These are phyloP conservation scores for Ophiostoma fasciatum DNA, from an alignment of 2,329 filamentous ascomycete genomes.

Conservation along the genomic window DNA sequence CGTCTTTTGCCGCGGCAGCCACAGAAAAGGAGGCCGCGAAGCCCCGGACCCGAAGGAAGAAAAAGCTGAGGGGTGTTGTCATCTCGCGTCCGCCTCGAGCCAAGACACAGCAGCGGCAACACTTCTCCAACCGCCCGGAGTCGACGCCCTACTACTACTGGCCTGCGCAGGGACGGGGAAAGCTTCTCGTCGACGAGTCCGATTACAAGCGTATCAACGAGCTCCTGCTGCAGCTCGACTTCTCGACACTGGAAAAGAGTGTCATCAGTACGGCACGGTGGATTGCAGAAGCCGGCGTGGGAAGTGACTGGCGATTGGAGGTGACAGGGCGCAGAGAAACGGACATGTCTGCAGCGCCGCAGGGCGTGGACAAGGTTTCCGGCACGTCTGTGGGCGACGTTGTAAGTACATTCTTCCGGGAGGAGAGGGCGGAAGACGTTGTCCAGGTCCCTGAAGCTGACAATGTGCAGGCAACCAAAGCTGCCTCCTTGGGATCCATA, in stretches of 20 bases:
- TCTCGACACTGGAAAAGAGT: conserved; percentile 49
- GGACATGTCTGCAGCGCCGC: no score
- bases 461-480: no score
- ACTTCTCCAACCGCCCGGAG: conserved; percentile 30
- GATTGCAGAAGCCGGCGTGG: conserved; percentile 49
- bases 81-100: conserved; percentile 47
- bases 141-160: conserved; percentile 50
- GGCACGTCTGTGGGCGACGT: no score
- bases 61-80: conserved; percentile 42
- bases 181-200: conserved; percentile 45
- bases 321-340: conserved; percentile 32
- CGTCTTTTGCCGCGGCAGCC: no score
- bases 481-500: conserved; percentile 8
- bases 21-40: background rate
- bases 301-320: conserved; percentile 34
- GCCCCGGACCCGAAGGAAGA: conserved; percentile 30
- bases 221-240: conserved; percentile 58
- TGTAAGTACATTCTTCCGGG: no score
- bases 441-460: no score
- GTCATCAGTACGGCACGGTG: conserved; percentile 52
- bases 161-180: conserved; percentile 46
- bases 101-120: conserved; percentile 41
- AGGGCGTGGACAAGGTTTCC: no score
- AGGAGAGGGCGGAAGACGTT: no score
- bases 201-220: conserved; percentile 55